Conservation (phyloP, 495 filamentous ascomycete species). For the Penicillium crystallinum region DNA sequence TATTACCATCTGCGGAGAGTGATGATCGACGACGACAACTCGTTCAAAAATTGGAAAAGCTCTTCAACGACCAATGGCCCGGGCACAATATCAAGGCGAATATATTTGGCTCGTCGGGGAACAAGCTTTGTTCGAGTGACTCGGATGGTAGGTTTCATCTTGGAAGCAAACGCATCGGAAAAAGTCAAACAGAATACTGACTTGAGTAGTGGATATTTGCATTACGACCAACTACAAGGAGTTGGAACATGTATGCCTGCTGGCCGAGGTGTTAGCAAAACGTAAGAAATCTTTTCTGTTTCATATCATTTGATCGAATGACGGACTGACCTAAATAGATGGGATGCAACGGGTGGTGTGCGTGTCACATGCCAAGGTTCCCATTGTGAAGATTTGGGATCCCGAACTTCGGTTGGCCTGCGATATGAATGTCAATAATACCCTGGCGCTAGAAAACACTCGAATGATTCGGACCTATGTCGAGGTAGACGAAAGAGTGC, state of each 20-base stretch:
- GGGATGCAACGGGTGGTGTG: conserved; percentile 96
- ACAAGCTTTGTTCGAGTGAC: conserved; percentile 89
- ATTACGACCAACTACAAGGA: conserved; percentile 86
- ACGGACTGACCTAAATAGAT: conserved; percentile 46
- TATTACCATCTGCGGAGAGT: conserved; percentile 78
- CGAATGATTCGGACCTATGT: conserved; percentile 98
- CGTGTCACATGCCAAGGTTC: conserved; percentile 88
- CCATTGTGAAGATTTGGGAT: conserved; percentile 99
- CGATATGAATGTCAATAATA: conserved; percentile 99
- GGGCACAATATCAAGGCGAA: conserved; percentile 84
- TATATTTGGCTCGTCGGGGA: conserved; percentile 95
- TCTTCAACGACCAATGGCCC: conserved; percentile 88
- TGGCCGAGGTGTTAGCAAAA: conserved; percentile 76
- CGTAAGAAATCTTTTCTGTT: conserved; percentile 51
- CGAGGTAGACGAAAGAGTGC: conserved; percentile 83
- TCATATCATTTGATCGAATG: background rate
- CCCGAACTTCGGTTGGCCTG: conserved; percentile 86
- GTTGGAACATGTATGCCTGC: conserved; percentile 78
- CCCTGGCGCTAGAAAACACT: conserved; percentile 88
- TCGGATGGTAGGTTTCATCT: conserved; percentile 71
- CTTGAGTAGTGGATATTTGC: conserved; percentile 80
- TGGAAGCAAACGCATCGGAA: background rate
- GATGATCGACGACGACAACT: conserved; percentile 68
- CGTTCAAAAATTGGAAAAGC: conserved; percentile 75
- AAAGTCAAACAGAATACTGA: conserved; percentile 14